Evolutionary conservation across 176 grass and related monocot genomes (phyloP), one percentile per base, ranked within the genome.

Genomic region (Oryza officinalis): DNA sequence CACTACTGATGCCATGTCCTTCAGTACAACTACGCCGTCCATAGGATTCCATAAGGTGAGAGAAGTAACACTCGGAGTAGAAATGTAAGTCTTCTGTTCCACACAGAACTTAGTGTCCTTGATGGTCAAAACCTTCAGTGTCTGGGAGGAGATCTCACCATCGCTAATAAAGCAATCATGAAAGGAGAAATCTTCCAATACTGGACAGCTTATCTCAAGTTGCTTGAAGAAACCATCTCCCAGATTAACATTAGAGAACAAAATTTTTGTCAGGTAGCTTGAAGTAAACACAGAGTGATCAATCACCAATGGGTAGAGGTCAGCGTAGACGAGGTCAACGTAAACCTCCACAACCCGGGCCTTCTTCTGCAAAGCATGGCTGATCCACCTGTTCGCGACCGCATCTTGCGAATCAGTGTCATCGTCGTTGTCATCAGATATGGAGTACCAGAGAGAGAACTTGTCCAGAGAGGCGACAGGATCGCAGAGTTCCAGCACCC

Each of bases 381-480:
- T 9, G 45, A 88, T 83, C 80, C 86, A 88, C 27, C 54, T 44
- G 25, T 79, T 79, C 8, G 74, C n/a, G 59, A 37, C 26, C 8
- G 4, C 33, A 3, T 23, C 7, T 6, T 50, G 47, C 47, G 47
- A 50, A 2, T 50, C 47, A 6, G 14, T 50, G 47, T 50, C 47
- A 14, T 17, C 47, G 14, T 50, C 47, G 11, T 31, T 2, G 20
- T 5, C 13, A 0, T 31, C 2, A 2, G 4, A 1, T 2, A 54
- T 22, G 43, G 0, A 2, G 77, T 54, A 49, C 6, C 0, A 0
- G 25, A 81, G 79, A 1, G 15, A 27, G 52, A 88, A 83, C 57
- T 65, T 31, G 4, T 88, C 61, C 13, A 67, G 0, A 2, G 78
- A 3, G 20, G 4, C 4, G 0, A 54, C 18, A 0, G 41, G 25